Evolutionary conservation across 2,329 filamentous ascomycete genomes (phyloP).

Genomic region (Xylariomycetidae sp.): DNA sequence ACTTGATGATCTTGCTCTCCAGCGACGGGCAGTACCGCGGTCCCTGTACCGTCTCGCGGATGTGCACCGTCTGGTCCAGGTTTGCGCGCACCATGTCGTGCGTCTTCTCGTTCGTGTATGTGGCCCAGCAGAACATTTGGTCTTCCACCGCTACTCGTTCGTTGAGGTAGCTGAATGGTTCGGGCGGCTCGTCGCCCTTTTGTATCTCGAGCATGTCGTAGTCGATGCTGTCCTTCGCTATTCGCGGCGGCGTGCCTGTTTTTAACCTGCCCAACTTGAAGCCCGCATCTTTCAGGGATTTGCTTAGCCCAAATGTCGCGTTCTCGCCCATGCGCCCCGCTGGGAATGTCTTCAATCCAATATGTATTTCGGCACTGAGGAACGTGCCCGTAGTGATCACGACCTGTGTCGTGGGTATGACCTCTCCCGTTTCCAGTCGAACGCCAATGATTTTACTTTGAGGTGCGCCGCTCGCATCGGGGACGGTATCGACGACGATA

Average conservation of each 20-base stretch:
- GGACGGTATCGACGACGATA: conserved; percentile 65
- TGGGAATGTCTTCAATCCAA: conserved; percentile 77
- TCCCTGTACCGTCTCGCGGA: conserved; percentile 88
- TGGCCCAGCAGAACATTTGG: conserved; percentile 81
- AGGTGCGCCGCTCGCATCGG: conserved; percentile 36
- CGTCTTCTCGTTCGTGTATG: conserved; percentile 75
- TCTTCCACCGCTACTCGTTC: conserved; percentile 68
- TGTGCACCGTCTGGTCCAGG: conserved; percentile 93
- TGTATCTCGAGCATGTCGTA: conserved; percentile 68
- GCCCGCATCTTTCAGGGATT: conserved; percentile 79
- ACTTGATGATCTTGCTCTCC: conserved; percentile 89
- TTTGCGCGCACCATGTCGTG: conserved; percentile 83
- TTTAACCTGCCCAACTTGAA: conserved; percentile 88
- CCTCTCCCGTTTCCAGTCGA: conserved; percentile 77
- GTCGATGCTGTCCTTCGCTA: conserved; percentile 78
- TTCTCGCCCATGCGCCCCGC: conserved; percentile 91
- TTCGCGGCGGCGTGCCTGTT: conserved; percentile 87
- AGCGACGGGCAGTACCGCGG: conserved; percentile 93
- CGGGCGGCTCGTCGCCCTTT: conserved; percentile 75
- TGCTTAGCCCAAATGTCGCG: conserved; percentile 86
- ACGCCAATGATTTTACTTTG: conserved; percentile 78
- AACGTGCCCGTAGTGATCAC: conserved; percentile 97
- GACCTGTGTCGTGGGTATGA: conserved; percentile 73
- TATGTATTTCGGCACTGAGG: conserved; percentile 91
- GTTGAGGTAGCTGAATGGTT: conserved; percentile 89